Evolutionary conservation across 1,284 basidiomycete species (phyloP).

Genomic region (Pyrrhoderma lamaoense): DNA sequence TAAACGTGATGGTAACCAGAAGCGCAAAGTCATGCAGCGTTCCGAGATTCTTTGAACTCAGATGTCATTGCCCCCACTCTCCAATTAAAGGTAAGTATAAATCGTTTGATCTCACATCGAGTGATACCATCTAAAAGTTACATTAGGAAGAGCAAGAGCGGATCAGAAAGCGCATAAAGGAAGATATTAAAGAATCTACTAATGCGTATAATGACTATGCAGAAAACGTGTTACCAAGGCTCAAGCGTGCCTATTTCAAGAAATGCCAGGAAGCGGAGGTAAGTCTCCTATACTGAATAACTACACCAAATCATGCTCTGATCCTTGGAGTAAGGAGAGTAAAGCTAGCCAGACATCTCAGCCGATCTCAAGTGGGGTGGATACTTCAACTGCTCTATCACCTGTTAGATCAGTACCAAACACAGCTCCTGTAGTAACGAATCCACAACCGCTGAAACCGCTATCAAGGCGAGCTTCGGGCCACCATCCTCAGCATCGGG

Average conservation of each 20-base stretch:
- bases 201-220: conserved; percentile 72
- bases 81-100: conserved; percentile 49
- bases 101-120: conserved; percentile 5
- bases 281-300: too few relatives aligned
- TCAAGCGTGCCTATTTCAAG: conserved; percentile 71
- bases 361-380: conserved; percentile 4
- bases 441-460: conserved; percentile 64
- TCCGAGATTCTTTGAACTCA: conserved; percentile 58
- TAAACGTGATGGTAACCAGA: conserved; percentile 38
- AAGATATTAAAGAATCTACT: conserved; percentile 74
- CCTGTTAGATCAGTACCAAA: conserved; percentile 31
- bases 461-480: conserved; percentile 68
- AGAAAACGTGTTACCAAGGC: conserved; percentile 64
- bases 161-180: conserved; percentile 82
- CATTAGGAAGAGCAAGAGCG: conserved; percentile 85
- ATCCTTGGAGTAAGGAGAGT: conserved; percentile 41
- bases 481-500: conserved; percentile 43
- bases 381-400: conserved; percentile 12
- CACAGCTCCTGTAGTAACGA: conserved; percentile 38
- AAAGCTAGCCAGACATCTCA: conserved; percentile 30
- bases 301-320: conserved; percentile 6
- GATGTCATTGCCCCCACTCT: conserved; percentile 68
- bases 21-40: conserved; percentile 73
- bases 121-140: neutral
- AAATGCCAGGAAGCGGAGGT: conserved; percentile 84